Evolutionary conservation across 768 basidiomycete species (phyloP), one percentile per base, ranked within the genome.

Genomic region (Mycena belliarum): DNA sequence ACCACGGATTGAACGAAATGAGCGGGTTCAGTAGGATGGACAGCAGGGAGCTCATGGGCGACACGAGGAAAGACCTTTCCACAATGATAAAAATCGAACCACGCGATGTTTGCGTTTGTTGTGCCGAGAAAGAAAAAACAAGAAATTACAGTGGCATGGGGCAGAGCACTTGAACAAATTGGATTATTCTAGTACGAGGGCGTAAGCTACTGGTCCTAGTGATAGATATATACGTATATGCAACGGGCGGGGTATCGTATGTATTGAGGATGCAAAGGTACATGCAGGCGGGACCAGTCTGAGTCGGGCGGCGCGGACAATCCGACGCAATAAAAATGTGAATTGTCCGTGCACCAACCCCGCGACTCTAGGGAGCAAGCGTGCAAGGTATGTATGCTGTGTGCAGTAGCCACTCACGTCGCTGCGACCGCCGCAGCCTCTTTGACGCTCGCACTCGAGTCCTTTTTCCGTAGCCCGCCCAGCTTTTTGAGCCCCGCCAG

Each of bases 401-500:
- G 45, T 20, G 9, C n/a, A 16, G 35, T 3, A 32, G n/a, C 6
- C 28, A 18, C 18, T 51, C 50, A 51, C n/a, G 38, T 28, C 26
- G 50, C 14, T 8, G 38, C 38, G 26, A 51, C 50, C 16, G 57
- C 44, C 38, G 35, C 43, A 6, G 37, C 60, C 50, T 77, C 82
- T 65, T 82, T 81, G 56, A 78, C 63, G 64, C 76, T 80, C 64
- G 75, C 75, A 60, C 68, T 67, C 37, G 83, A 80, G 61, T 80
- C 82, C 67, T 80, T 82, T 72, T 83, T 86, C 75, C 77, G 72
- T 65, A 73, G 72, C 32, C 44, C 23, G 76, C 82, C 79, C 24
- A 87, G 66, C 65, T 80, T 82, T 72, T 85, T 88, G 60, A 87
- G 70, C 43, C 76, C 76, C 26, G 82, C 75, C 43, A 85, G 73